Base-by-base conservation (phyloP, 768 basidiomycete genomes). In the Trametes punicea region DNA sequence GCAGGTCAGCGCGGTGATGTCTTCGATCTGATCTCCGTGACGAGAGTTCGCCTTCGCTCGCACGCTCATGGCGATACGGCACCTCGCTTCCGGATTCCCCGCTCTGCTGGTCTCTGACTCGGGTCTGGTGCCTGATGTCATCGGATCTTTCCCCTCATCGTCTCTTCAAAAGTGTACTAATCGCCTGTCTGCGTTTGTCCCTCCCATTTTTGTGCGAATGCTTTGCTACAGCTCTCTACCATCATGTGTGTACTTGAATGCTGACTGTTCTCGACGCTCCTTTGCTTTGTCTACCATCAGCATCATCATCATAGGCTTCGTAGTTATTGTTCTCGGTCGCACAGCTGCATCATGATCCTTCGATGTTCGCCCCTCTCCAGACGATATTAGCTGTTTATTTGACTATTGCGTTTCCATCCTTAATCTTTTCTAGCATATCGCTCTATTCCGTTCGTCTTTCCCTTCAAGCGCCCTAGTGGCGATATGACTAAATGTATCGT, bases 371-470 rank as follows among this genome's bases (percentile, higher is more conserved):
- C 29, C 21, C 29, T 21, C 45, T 29, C 26, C 29, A 50, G 30
- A 30, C 11, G 15, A 23, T 56, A 56, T 13, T 23, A 42, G 39
- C 46, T 41, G 23, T 56, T 49, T 42, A 48, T 50, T 51, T 56
- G 48, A 30, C 20, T 41, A 49, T 21, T n/a, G 7, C n/a, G 30
- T 18, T 33, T 21, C 13, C 6, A 13, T 13, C 3, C 39, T 9
- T 1, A 18, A 20, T 44, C 4, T 29, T 30, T 30, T 56, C 41
- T 41, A 50, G 31, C 31, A 33, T 29, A 33, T 15, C 25, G 4
- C 10, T 15, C 16, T 26, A 21, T 42, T 11, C 7, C 30, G n/a
- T 29, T 29, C 15, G 3, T 20, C 18, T 49, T 38, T 25, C 34
- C n/a, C 34, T 9, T 36, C 34, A 7, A 36, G 34, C 34, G 34